Percentiles rank a stretch among this genome's conserved stretches.
Conservation (phyloP, 2,329 filamentous ascomycete species). For the Epichloe brachyelytri region DNA sequence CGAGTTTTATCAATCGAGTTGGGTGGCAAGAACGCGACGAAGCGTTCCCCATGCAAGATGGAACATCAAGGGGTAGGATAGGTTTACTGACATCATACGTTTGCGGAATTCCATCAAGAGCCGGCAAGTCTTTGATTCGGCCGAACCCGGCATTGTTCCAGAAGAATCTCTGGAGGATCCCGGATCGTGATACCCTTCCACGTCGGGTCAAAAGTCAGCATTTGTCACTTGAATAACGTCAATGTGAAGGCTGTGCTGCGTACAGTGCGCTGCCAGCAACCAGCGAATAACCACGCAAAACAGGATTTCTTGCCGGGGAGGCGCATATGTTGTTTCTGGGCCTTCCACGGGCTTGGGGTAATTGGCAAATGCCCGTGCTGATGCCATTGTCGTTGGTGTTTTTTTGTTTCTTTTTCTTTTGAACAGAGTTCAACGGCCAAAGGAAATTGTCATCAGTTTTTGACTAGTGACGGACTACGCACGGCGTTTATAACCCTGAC, state of each 20-base stretch:
- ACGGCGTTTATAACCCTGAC: not conserved
- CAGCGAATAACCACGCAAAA: slow-evolving; percentile 52
- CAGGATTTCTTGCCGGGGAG: slow-evolving; percentile 49
- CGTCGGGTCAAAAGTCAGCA: not conserved
- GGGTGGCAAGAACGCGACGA: too few relatives aligned
- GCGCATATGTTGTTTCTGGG: slow-evolving; percentile 23
- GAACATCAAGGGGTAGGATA: too few relatives aligned
- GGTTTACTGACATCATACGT: slow-evolving; percentile 32
- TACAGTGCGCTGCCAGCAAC: slow-evolving; percentile 12
- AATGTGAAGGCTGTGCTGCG: not conserved
- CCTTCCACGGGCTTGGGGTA: slow-evolving; percentile 26
- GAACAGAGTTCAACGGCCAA: not conserved
- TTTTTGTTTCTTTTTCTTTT: too few relatives aligned
- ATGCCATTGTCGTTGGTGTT: not conserved
- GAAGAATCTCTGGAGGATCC: slow-evolving; percentile 48
- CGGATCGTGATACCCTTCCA: slow-evolving; percentile 47
- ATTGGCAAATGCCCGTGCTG: slow-evolving; percentile 22
- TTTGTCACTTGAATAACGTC: not conserved
- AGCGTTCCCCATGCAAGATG: too few relatives aligned
- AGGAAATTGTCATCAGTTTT: too few relatives aligned
- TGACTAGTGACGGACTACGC: too few relatives aligned
- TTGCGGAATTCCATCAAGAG: slow-evolving; percentile 30
- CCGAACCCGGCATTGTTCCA: slow-evolving; percentile 56
- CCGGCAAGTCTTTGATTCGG: slow-evolving; percentile 31
- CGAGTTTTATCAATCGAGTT: too few relatives aligned